These are phyloP conservation scores for Kalanchoe fedtschenkoi DNA, from an alignment of 164 flowering plant genomes.

Conservation along the genomic window DNA sequence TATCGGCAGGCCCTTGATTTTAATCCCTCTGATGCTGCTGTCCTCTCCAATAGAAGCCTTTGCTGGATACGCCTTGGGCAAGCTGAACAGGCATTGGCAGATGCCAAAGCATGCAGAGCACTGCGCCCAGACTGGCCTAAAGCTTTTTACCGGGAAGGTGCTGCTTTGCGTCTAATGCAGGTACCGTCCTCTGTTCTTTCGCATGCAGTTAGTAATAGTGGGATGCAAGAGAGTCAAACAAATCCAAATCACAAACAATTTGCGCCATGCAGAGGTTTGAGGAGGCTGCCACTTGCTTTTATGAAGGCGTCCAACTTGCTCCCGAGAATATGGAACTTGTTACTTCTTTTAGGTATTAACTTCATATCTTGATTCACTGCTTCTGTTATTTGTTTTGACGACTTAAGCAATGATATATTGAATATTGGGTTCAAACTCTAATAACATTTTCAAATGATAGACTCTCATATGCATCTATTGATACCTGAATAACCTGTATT, in stretches of 20 bases:
- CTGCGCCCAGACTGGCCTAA: conserved; percentile 87
- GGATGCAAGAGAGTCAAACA: not conserved
- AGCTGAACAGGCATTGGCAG: conserved; percentile 81
- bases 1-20: conserved; percentile 70
- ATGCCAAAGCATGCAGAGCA: conserved; percentile 81
- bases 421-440: too few relatives aligned
- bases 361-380: not conserved
- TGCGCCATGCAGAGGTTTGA: conserved; percentile 62
- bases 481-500: not conserved
- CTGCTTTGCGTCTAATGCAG: conserved; percentile 74
- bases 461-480: not conserved
- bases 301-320: conserved; percentile 79
- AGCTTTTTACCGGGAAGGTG: conserved; percentile 91
- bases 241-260: not conserved
- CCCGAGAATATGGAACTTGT: conserved; percentile 91
- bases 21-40: conserved; percentile 62
- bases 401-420: too few relatives aligned
- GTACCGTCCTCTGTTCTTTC: conserved; percentile 19
- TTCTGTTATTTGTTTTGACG: not conserved
- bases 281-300: conserved; percentile 92
- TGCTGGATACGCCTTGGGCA: conserved; percentile 89
- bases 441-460: too few relatives aligned
- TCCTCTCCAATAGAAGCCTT: conserved; percentile 90
- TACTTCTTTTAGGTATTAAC: conserved; percentile 66
- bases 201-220: not conserved